phyloP scores from a whole-genome alignment of 345 rosid genomes.

The Moricandia moricandioides region DNA sequence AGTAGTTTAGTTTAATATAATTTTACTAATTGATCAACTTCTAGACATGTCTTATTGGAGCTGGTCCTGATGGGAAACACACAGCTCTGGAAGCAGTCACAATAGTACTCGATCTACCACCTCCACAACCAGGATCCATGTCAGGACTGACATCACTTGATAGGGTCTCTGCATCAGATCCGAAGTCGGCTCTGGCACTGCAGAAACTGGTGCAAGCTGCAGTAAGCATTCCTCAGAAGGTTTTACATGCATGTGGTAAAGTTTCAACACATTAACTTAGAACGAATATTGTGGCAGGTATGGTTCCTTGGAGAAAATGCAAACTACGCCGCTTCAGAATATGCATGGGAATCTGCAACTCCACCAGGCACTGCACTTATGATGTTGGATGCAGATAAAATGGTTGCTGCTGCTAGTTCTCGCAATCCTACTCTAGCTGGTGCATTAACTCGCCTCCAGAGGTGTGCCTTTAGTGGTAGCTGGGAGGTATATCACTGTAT shows the following conservation, averaged over 20 bases:
- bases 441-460: constrained; percentile 96
- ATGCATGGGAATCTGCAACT: constrained; percentile 99
- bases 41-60: constrained; percentile 99
- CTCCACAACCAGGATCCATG: constrained; percentile 99
- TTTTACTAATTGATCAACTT: constrained; percentile 20
- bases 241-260: constrained; percentile 15
- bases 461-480: constrained; percentile 99
- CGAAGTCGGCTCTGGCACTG: constrained; percentile 94
- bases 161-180: constrained; percentile 94
- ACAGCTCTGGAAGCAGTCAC: constrained; percentile 99
- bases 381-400: constrained; percentile 99
- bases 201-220: constrained; percentile 99
- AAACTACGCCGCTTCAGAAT: constrained; percentile 99
- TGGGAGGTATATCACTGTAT: constrained; percentile 71
- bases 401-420: constrained; percentile 99
- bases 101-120: constrained; percentile 95
- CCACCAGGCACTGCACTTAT: constrained; percentile 99
- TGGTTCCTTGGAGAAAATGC: constrained; percentile 99
- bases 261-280: constrained; percentile 10
- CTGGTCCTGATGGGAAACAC: constrained; percentile 98
- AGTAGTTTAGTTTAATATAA: neutral
- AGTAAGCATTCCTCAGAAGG: constrained; percentile 51
- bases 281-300: constrained; percentile 52
- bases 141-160: constrained; percentile 81
- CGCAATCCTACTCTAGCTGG: constrained; percentile 98